A percentile compares a stretch with the other conserved stretches of the same genome.
These are phyloP conservation scores for Lycium ferocissimum DNA, from an alignment of 257 asterid genomes.

Conservation along the genomic window DNA sequence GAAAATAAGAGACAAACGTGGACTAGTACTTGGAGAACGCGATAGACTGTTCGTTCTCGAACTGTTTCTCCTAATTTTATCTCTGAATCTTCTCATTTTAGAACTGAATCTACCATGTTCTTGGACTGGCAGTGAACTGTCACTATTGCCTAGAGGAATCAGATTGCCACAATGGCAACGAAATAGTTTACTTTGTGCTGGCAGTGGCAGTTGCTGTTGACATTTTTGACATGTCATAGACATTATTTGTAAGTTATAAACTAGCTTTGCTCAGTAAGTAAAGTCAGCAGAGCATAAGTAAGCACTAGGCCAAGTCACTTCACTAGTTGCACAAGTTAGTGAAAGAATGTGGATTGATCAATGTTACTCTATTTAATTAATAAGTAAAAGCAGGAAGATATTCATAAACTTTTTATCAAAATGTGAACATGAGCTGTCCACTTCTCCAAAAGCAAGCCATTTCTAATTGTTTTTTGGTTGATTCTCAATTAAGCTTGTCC, in stretches of 20 bases:
- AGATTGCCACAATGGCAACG: constrained; percentile 33
- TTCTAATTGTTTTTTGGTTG: not conserved
- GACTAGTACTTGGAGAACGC: not conserved
- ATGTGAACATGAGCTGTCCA: constrained; percentile 23
- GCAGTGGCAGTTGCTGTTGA: not conserved
- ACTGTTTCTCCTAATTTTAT: constrained; percentile 31
- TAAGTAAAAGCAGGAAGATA: constrained; percentile 6
- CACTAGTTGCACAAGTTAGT: not conserved
- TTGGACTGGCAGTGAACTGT: constrained; percentile 3
- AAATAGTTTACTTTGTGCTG: not conserved
- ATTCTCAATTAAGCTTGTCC: constrained; percentile 3
- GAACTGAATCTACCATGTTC: constrained; percentile 34
- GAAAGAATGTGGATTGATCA: constrained; percentile 1
- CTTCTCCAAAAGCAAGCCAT: not conserved
- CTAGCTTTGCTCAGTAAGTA: constrained; percentile 6
- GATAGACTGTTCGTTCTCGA: constrained; percentile 24
- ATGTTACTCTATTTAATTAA: not conserved
- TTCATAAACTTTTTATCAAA: constrained; percentile 15
- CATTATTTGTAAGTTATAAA: constrained; percentile 3
- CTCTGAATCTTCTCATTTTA: constrained; percentile 27
- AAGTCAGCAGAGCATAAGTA: not conserved
- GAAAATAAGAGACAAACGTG: constrained; percentile 15
- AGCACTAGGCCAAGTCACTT: constrained; percentile 4
- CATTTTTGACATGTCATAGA: constrained; percentile 35
- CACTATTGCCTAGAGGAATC: constrained; percentile 14